Percentiles rank a stretch among this genome's conserved stretches.
These are phyloP conservation scores for Trichosporon sp. DNA, from an alignment of 1,284 basidiomycete species.

Conservation along the genomic window DNA sequence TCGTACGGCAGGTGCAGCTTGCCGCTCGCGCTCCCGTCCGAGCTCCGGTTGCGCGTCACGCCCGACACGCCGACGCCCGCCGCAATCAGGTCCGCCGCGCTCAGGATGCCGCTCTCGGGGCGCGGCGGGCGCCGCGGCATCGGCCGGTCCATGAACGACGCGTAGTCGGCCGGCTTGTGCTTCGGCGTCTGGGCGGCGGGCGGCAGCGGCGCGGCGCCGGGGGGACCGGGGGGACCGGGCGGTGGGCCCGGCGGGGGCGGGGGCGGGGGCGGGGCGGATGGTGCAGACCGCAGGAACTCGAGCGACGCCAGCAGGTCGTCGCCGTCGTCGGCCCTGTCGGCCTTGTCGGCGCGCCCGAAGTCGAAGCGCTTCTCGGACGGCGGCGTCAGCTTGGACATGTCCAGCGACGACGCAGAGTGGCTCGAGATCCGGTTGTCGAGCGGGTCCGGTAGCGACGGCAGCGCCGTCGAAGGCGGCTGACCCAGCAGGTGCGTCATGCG, in stretches of 20 bases:
- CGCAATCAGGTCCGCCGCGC: not conserved
- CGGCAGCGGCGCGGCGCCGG: not conserved
- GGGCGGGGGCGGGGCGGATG: not conserved
- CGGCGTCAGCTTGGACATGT: not conserved
- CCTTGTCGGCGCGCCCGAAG: not conserved
- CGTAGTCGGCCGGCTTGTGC: not conserved
- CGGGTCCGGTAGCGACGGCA: not conserved
- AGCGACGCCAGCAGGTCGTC: not conserved
- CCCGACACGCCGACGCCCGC: not conserved
- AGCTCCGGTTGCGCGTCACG: not conserved
- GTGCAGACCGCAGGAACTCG: not conserved
- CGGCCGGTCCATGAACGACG: not conserved
- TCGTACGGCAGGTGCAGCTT: not conserved
- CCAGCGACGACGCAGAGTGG: not conserved
- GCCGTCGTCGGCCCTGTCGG: not conserved
- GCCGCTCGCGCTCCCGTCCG: not conserved
- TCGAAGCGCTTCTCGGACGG: not conserved
- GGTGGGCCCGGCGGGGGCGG: no score
- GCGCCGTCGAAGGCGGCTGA: not conserved
- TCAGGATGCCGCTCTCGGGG: not conserved
- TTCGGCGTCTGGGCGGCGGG: not conserved
- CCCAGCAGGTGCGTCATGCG: constrained; percentile 1
- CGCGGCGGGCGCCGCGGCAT: not conserved
- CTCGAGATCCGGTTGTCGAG: not conserved
- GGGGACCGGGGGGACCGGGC: no score